Evolutionary conservation across 495 filamentous ascomycete species (phyloP), one percentile per base, ranked within the genome.

Genomic region (Astrocystis sublimbata): DNA sequence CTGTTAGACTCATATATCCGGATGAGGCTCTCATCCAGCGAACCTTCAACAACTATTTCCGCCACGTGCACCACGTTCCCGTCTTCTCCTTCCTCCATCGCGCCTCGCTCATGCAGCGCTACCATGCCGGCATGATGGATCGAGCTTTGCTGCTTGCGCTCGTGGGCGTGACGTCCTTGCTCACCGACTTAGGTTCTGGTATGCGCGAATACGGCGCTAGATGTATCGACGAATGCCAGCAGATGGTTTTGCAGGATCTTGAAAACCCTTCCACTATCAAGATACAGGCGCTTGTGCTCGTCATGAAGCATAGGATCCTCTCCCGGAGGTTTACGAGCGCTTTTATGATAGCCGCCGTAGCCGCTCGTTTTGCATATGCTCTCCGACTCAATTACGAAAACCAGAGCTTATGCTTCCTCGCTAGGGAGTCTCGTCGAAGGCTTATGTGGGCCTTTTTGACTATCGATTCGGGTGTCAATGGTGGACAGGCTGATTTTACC

Each of bases 361-460:
- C 80, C 15, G 75, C 75, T 19, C 76, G 80, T 6, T 81, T 80
- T 63, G 79, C 79, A 24, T 75, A 75, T 13, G 79, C 75, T 2
- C 73, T 81, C 23, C 74, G 80, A 0, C 70, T 83, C 2, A 80
- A 80, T 70, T 75, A 79, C 54, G 80, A 83, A 60, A 77, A 78
- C 45, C 67, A 77, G 17, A 72, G 71, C 36, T 66, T 83, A 31
- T 79, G 79, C 63, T 83, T 81, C 58, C 67, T 83, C 6, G 79
- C 79, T 3, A 73, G 73, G 24, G 80, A 83, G 66, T 78, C 77
- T 0, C 73, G 79, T n/a, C 74, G 80, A 46, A 72, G 80, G 12
- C 69, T 83, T 30, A 80, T 83, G 80, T 83, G 80, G 80, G 75
- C 79, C 9, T 68, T 83, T 9, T 73, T 78, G 63, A 80, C 80